Evolutionary conservation across 2,329 filamentous ascomycete species (phyloP), one percentile per base, ranked within the genome.

Genomic region (Scytalidium sp.): DNA sequence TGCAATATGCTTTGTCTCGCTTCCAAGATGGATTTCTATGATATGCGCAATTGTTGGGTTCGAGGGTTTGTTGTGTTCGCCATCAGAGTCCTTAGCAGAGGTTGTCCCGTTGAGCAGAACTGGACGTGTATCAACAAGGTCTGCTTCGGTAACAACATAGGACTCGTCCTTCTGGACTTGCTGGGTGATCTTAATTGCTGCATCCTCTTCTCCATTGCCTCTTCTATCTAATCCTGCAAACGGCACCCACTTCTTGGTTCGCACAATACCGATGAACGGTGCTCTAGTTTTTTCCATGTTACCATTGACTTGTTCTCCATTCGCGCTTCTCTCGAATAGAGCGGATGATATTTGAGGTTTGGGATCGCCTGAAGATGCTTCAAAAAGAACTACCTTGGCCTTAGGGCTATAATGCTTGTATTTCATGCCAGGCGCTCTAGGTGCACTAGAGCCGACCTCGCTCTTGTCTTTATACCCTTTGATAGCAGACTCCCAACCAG

Each of bases 391-490:
- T 2, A 99, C 92, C 42, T 79, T 83, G 1, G 94, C 95, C 67
- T 85, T 89, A 1, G 94, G 94, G 41, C 92, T 96, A 64, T 99
- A 99, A 67, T 99, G 94, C 65, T 94, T 90, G 67, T 99, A 99
- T 70, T 99, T 99, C 94, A 99, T 99, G 1, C 94, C 94, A 0
- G 94, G 94, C 1, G 94, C 94, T 50, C 90, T 79, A 0, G 94
- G 94, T 9, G 79, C 78, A n/a, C 54, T 73, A 45, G 80, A 81
- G 4, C 81, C 85, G 19, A 81, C 76, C 60, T 90, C 82, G 15
- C 83, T 82, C 50, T 79, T 78, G 61, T 96, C 90, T 63, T 86
- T 84, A 68, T 97, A 97, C 10, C 81, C 93, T 51, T 87, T 83
- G 53, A 79, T 75, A 1, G 90, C 88, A 36, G 80, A 72, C 64